Conservation (phyloP, 352 stramenopile genomes). For the Phytophthora citrophthora region DNA sequence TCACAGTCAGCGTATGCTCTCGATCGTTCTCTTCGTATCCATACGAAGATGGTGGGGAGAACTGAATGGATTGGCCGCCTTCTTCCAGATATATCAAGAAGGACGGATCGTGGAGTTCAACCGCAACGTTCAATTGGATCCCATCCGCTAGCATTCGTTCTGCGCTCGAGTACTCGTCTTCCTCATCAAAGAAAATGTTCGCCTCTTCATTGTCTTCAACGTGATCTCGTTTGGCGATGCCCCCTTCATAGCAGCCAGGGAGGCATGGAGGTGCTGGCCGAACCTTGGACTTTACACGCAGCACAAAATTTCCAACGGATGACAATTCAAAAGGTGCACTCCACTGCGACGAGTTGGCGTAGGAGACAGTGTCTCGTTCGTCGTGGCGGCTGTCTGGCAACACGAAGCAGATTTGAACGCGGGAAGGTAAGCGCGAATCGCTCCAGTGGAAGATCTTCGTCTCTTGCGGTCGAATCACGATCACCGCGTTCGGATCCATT, state of each 20-base stretch:
- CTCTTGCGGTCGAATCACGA: constrained; percentile 57
- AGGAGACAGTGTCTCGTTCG: constrained; percentile 30
- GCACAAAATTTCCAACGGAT: constrained; percentile 80
- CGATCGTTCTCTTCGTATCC: constrained; percentile 35
- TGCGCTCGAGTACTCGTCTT: constrained; percentile 42
- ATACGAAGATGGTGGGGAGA: constrained; percentile 36
- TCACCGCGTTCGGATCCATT: constrained; percentile 35
- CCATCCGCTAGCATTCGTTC: constrained; percentile 43
- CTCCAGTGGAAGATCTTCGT: constrained; percentile 86
- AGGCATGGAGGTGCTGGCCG: constrained; percentile 46
- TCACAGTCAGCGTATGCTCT: constrained; percentile 37
- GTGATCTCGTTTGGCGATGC: constrained; percentile 11
- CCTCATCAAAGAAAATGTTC: constrained; percentile 42
- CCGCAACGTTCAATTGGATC: constrained; percentile 73
- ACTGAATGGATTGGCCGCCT: constrained; percentile 32
- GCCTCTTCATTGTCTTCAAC: constrained; percentile 39
- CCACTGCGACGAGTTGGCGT: constrained; percentile 66
- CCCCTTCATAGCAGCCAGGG: constrained; percentile 52
- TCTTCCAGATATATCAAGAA: constrained; percentile 72
- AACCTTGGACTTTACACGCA: constrained; percentile 73
- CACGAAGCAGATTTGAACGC: constrained; percentile 79
- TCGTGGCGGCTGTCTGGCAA: constrained; percentile 36
- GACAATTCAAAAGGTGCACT: constrained; percentile 82
- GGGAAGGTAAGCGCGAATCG: constrained; percentile 64
- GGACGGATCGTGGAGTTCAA: constrained; percentile 83